phyloP scores from a whole-genome alignment of 371 early-diverging fungal genomes.

The Basidiobolus meristosporus region DNA sequence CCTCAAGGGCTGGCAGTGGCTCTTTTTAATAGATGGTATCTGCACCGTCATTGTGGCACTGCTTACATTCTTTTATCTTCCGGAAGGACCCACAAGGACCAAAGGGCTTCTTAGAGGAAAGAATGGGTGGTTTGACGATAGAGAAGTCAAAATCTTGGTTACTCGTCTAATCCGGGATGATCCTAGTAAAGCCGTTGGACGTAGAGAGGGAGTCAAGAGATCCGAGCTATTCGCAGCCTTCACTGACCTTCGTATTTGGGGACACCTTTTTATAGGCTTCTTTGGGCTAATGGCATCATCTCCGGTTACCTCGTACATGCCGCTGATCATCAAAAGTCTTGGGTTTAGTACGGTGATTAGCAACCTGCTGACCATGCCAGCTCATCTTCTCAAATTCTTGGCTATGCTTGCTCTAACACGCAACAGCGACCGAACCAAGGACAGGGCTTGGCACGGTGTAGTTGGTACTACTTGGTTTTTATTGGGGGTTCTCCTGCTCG shows the following conservation, averaged over 20 bases:
- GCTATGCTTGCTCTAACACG: slow-evolving; percentile 18
- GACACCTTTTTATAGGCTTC: slow-evolving; percentile 15
- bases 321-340: slow-evolving; percentile 20
- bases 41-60: slow-evolving; percentile 2
- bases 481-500: slow-evolving; percentile 14
- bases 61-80: slow-evolving; percentile 18
- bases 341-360: slow-evolving; percentile 20
- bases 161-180: slow-evolving; percentile 30
- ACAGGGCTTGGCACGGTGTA: slow-evolving; percentile 18
- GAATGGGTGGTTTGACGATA: slow-evolving; percentile 14
- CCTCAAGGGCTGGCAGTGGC: slow-evolving; percentile 33
- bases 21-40: slow-evolving; percentile 4
- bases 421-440: slow-evolving; percentile 17
- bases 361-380: slow-evolving; percentile 26
- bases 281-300: slow-evolving; percentile 15
- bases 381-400: slow-evolving; percentile 16
- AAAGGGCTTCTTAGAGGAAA: slow-evolving; percentile 14
- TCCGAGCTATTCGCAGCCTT: slow-evolving; percentile 17
- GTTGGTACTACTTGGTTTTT: slow-evolving; percentile 14
- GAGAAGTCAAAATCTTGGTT: slow-evolving; percentile 20
- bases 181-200: slow-evolving; percentile 18
- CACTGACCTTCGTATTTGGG: slow-evolving; percentile 18
- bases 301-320: slow-evolving; percentile 19
- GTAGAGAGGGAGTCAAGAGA: slow-evolving; percentile 12
- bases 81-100: slow-evolving; percentile 15